Evolutionary conservation across 2,329 filamentous ascomycete genomes (phyloP).

Genomic region (Aspergillus hortae): DNA sequence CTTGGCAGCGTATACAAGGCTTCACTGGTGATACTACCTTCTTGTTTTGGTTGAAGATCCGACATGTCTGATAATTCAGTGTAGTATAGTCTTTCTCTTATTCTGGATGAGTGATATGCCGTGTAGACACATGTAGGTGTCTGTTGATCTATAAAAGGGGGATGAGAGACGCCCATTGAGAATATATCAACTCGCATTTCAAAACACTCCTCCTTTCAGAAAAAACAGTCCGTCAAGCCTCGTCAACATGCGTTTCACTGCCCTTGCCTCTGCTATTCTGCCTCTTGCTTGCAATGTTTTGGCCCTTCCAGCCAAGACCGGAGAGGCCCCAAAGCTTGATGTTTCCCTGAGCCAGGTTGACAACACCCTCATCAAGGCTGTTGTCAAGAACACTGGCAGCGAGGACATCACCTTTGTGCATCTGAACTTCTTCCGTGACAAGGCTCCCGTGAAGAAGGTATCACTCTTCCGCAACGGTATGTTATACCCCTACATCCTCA

Average conservation of each 20-base stretch:
- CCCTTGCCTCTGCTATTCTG: conserved; percentile 19
- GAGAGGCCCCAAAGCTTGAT: conserved; percentile 21
- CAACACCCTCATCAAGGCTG: conserved; percentile 34
- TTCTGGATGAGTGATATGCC: not conserved
- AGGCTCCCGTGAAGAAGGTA: conserved; percentile 34
- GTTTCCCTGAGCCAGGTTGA: conserved; percentile 29
- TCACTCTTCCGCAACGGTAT: conserved; percentile 30
- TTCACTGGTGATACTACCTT: conserved; percentile 13
- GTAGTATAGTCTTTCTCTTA: not conserved
- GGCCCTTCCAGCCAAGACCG: conserved; percentile 15
- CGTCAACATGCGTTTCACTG: conserved; percentile 19
- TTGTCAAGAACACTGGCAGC: conserved; percentile 32
- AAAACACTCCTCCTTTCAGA: not conserved
- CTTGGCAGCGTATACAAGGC: not conserved
- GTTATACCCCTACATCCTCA: conserved; percentile 14
- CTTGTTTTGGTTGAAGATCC: conserved; percentile 5
- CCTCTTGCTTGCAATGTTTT: conserved; percentile 16
- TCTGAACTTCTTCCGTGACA: conserved; percentile 35
- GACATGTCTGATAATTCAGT: not conserved
- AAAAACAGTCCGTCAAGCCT: not conserved
- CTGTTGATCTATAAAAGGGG: not conserved
- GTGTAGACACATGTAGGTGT: not conserved
- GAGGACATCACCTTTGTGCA: conserved; percentile 33
- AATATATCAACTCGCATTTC: not conserved
- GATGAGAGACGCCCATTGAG: not conserved